Base-by-base conservation (phyloP, 78 protist genomes). In the Dictyostelium capitatum region DNA sequence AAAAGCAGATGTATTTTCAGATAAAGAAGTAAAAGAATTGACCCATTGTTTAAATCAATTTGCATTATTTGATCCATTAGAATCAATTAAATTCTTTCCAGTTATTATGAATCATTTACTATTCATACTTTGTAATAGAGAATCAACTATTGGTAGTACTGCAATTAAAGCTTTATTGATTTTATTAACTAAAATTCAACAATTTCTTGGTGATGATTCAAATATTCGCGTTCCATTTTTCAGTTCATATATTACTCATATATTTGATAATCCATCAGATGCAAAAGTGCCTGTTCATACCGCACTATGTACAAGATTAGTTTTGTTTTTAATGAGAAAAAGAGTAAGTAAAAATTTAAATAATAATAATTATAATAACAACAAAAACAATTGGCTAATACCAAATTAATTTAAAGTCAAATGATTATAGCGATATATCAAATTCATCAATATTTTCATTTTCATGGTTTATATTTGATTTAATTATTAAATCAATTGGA, bases 391-490 rank as follows among this genome's bases (percentile, higher is more conserved):
- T 2, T 37, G 43, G 43, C 43, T 2, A 37, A 37, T 3, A 37
- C 43, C n/a, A n/a, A 37, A 3, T 37, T 51, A 4, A 23, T 23
- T 7, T 46, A 25, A 9, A 67, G 25, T 62, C 87, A 19, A 17
- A 30, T 30, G 82, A 77, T 59, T 28, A 19, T 19, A 14, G 69
- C 20, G 79, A 74, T 12, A 30, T 87, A 17, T 51, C 81, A 14
- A 87, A 77, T 50, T 17, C 79, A 46, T 59, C 84, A 43, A 28
- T 87, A 15, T 87, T 87, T 51, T 87, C 93, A 57, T 87, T 74
- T 65, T 77, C 79, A 17, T 87, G 93, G 93, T 87, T 87, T 65
- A 87, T 87, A 15, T 70, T 37, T 37, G 93, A 87, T 51, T 51
- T 87, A 23, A 87, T 87, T 32, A 59, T 87, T 17, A 87, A 87